Conservation (phyloP, 768 basidiomycete genomes). For the Pulveroboletus ravenelii region DNA sequence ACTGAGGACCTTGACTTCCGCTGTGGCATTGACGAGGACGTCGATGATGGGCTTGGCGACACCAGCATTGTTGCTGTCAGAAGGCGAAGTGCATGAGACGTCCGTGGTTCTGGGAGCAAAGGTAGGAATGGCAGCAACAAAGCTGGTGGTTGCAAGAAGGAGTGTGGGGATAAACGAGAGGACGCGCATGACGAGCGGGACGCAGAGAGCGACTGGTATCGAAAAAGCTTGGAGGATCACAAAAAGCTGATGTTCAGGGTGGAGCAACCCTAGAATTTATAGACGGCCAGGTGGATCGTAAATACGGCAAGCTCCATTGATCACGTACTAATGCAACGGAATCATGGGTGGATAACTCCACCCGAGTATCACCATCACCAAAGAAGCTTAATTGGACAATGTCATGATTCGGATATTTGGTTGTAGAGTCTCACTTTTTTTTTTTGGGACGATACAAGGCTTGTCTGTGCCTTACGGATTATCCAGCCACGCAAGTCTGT, state of each 20-base stretch:
- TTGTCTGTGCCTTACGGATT: too few species aligned
- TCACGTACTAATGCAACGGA: too few species aligned
- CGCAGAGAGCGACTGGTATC: constrained; percentile 11
- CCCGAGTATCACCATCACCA: neutral
- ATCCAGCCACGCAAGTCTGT: neutral
- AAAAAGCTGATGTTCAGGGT: neutral
- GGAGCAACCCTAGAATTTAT: neutral
- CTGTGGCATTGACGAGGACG: neutral
- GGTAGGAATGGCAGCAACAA: constrained; percentile 15
- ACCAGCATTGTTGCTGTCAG: neutral
- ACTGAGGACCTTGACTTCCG: neutral
- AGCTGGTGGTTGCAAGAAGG: constrained; percentile 12
- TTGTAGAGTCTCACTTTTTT: neutral
- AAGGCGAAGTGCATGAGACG: neutral
- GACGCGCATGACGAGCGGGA: constrained; percentile 21
- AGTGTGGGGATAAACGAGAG: constrained; percentile 22
- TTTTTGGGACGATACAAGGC: neutral
- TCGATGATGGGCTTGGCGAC: constrained; percentile 3
- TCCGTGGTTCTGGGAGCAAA: neutral
- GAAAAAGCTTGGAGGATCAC: neutral
- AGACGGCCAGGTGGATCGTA: neutral
- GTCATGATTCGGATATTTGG: neutral
- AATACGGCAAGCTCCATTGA: neutral
- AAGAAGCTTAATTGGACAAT: too few species aligned
- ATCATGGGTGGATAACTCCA: neutral